Evolutionary conservation across 305 asterid species (phyloP), one percentile per base, ranked within the genome.

Genomic region (Solanum chacoense): DNA sequence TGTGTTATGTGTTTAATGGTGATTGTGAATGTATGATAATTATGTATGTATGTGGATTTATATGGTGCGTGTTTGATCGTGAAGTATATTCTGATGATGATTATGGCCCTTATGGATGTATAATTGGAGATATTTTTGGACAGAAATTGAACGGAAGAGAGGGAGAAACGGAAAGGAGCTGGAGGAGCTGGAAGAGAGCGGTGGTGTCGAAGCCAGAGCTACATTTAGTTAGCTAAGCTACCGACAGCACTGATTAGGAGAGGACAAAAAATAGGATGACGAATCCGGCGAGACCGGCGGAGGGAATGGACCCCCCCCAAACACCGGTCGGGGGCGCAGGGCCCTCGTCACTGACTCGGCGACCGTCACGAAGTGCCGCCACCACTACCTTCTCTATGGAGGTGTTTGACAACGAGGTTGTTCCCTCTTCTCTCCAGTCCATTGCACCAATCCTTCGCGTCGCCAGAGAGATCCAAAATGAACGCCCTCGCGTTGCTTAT

Each of bases 351-450:
- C 92, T 98, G 88, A 90, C 94, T 69, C 92, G 99, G 90, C 93
- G 96, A 78, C 94, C 99, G 31, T 98, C 99, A 11, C 97, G 99
- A 26, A 95, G 99, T 88, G 97, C 97, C 18, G 95, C 99, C 85
- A 94, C 95, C 86, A 96, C 99, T 26, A 93, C 95, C 74, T 93
- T 96, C 91, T 95, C 99, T 5, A 93, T 94, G 97, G 99, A 98
- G 91, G 99, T 98, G 11, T 98, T 98, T 88, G 99, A 98, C 87
- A 96, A 92, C 12, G 99, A 98, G 94, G 99, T 98, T 42, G 99
- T 96, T n/a, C 99, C 99, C 10, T 95, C 99, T 16, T 95, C 99
- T 29, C 95, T 98, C 84, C 99, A 95, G 90, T 93, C 98, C 31
- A 96, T 96, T 86, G 97, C 98, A 11, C 99, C 98, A 40, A 94